Conservation (phyloP, 495 filamentous ascomycete genomes). For the Usnea hakonensis region DNA sequence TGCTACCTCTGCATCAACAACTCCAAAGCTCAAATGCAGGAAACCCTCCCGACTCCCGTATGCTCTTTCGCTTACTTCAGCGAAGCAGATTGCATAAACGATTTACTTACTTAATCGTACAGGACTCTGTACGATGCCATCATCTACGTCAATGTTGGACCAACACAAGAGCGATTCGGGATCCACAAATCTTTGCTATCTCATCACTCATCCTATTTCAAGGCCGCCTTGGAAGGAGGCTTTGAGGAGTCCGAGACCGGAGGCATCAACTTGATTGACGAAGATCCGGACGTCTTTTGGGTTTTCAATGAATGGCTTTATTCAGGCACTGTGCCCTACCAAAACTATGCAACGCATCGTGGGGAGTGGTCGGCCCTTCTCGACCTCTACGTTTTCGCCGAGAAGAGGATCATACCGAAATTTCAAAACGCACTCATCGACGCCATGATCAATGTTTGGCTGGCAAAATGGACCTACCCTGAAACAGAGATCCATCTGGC, state of each 20-base stretch:
- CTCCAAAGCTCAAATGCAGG: too few relatives aligned
- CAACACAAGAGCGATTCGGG: neutral
- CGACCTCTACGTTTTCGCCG: neutral
- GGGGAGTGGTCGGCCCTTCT: neutral
- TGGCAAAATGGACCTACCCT: too few relatives aligned
- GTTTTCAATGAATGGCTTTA: constrained; percentile 4
- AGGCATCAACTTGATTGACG: constrained; percentile 6
- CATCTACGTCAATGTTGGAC: neutral
- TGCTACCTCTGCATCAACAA: too few relatives aligned
- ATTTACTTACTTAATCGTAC: too few relatives aligned
- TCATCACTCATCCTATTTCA: constrained; percentile 16
- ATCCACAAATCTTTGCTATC: constrained; percentile 19
- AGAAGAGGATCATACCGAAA: neutral
- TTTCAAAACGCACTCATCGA: neutral
- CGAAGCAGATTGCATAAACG: too few relatives aligned
- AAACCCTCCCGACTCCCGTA: too few relatives aligned
- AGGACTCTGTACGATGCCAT: neutral
- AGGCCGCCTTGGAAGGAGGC: constrained; percentile 11
- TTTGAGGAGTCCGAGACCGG: constrained; percentile 19
- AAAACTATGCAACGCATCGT: too few relatives aligned
- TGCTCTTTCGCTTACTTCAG: too few relatives aligned
- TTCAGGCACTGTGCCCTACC: neutral
- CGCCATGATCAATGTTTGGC: neutral
- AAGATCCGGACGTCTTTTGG: constrained; percentile 4
- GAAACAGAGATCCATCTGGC: neutral